Percentiles rank a stretch among this genome's conserved stretches.
phyloP scores from a whole-genome alignment of 2,329 filamentous ascomycete species.

The Penicillium sp. region DNA sequence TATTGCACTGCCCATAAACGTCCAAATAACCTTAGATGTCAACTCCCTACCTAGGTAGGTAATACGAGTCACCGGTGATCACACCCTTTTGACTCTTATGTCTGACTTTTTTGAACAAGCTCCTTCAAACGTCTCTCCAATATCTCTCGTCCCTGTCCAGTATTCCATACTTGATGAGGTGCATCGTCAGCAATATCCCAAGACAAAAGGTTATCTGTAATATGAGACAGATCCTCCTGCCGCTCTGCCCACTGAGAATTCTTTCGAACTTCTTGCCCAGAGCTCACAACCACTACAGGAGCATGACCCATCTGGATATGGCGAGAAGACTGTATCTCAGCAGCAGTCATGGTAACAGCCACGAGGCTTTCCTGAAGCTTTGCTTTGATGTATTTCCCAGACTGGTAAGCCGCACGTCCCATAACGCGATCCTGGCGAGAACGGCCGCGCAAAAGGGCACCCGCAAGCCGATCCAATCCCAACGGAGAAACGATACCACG shows the following conservation, averaged over 20 bases:
- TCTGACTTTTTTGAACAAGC: conserved; percentile 50
- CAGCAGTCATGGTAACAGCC: conserved; percentile 76
- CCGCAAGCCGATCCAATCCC: conserved; percentile 74
- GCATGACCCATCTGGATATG: conserved; percentile 75
- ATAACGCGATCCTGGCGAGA: conserved; percentile 80
- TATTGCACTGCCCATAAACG: neutral
- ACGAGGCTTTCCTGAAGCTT: conserved; percentile 91
- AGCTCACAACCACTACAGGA: conserved; percentile 77
- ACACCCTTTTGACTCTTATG: neutral
- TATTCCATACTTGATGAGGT: conserved; percentile 82
- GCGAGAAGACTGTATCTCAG: conserved; percentile 74
- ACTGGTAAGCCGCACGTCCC: conserved; percentile 73
- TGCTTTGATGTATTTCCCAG: conserved; percentile 80
- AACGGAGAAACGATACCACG: conserved; percentile 83
- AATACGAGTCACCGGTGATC: neutral
- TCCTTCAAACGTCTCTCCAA: conserved; percentile 77
- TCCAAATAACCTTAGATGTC: neutral
- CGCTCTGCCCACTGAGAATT: conserved; percentile 75
- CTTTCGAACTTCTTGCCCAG: conserved; percentile 65
- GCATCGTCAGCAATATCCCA: conserved; percentile 88
- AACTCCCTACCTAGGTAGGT: neutral
- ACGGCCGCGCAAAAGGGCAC: conserved; percentile 77
- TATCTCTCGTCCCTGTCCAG: conserved; percentile 64
- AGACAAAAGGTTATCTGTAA: conserved; percentile 72
- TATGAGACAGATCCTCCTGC: conserved; percentile 75